Percentiles rank a stretch among this genome's conserved stretches.
phyloP scores from a whole-genome alignment of 352 stramenopile species.

The Thalassiosira mediterranea region DNA sequence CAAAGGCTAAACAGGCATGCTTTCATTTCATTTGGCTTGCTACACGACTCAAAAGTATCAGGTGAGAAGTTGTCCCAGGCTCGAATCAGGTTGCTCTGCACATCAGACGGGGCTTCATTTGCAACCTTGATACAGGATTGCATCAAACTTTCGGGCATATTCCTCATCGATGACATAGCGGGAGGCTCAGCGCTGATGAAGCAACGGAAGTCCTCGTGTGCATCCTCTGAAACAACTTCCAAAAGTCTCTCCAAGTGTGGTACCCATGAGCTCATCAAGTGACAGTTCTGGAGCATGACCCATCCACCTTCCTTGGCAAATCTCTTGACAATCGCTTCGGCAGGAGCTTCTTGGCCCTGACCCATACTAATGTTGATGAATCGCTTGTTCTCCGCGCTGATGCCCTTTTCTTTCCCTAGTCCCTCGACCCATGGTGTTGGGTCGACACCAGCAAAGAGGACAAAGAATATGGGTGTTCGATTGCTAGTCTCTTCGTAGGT shows the following conservation, averaged over 20 bases:
- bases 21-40: conserved; percentile 91
- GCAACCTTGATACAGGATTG: conserved; percentile 96
- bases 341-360: conserved; percentile 93
- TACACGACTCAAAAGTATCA: conserved; percentile 93
- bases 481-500: conserved; percentile 92
- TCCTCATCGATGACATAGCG: conserved; percentile 68
- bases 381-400: conserved; percentile 89
- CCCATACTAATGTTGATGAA: conserved; percentile 98
- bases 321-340: conserved; percentile 91
- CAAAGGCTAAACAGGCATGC: conserved; percentile 95
- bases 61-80: conserved; percentile 92
- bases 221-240: conserved; percentile 91
- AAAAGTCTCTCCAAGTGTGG: conserved; percentile 95
- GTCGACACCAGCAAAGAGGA: conserved; percentile 93
- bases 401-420: conserved; percentile 91
- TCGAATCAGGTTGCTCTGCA: conserved; percentile 95
- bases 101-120: conserved; percentile 92
- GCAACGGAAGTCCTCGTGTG: conserved; percentile 92
- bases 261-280: conserved; percentile 95
- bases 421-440: conserved; percentile 92
- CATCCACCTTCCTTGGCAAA: conserved; percentile 94
- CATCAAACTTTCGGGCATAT: conserved; percentile 93
- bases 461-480: conserved; percentile 94
- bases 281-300: conserved; percentile 98
- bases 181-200: conserved; percentile 93